A percentile compares a stretch with the other conserved stretches of the same genome.
Conservation (phyloP, 2,329 filamentous ascomycete species). For the Lithohypha guttulata region DNA sequence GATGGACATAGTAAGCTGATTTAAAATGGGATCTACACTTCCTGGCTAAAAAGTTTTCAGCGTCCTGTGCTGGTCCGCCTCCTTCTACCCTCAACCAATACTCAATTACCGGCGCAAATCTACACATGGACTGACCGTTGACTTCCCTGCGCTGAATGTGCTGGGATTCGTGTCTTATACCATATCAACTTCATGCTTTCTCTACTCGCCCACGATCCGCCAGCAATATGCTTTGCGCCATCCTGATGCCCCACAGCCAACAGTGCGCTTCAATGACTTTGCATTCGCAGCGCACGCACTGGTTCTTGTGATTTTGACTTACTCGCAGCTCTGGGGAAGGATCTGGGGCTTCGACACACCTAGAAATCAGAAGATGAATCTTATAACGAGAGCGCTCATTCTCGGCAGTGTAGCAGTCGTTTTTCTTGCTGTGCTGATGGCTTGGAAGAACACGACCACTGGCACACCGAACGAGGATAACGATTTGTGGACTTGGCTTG, state of each 20-base stretch:
- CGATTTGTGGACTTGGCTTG: constrained; percentile 60
- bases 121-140: constrained; percentile 73
- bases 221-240: constrained; percentile 75
- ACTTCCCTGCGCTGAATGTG: constrained; percentile 67
- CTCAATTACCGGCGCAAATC: constrained; percentile 67
- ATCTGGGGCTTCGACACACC: constrained; percentile 67
- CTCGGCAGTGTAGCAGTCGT: constrained; percentile 51
- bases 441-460: constrained; percentile 35
- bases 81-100: constrained; percentile 85
- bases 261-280: constrained; percentile 82
- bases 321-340: constrained; percentile 61
- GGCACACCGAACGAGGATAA: constrained; percentile 35
- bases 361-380: constrained; percentile 42
- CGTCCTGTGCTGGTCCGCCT: constrained; percentile 67
- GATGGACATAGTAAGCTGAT: constrained; percentile 56
- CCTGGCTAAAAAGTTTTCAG: constrained; percentile 21
- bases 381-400: constrained; percentile 58
- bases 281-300: constrained; percentile 76
- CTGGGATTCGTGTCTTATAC: constrained; percentile 58
- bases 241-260: constrained; percentile 60
- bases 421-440: constrained; percentile 29
- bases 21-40: constrained; percentile 4
- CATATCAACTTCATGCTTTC: constrained; percentile 61
- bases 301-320: constrained; percentile 59
- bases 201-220: constrained; percentile 68